Evolutionary conservation across 2,329 filamentous ascomycete species (phyloP), one percentile per base, ranked within the genome.

Genomic region (Fusarium neocosmosporiellum): DNA sequence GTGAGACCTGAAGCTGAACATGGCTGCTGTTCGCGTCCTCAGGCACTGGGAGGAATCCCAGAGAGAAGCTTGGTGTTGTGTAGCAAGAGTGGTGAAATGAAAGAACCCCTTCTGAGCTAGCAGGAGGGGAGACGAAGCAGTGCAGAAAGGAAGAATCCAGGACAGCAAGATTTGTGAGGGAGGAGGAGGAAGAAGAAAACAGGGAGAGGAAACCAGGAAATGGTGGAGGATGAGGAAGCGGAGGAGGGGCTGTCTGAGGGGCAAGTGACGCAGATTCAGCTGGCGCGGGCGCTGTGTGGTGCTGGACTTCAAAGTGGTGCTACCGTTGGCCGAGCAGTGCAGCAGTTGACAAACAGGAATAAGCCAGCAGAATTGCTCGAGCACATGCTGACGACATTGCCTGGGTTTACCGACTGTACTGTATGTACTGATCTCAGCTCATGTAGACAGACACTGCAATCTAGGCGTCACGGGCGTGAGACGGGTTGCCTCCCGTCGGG

Each of bases 1-100:
- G 75, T 84, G 84, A 61, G 83, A 83, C 78, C 84, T 87, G 72
- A 85, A 78, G 70, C 82, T 81, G 75, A 85, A 81, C 88, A 90
- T 90, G 70, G 68, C 74, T 65, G 62, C 39, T 67, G 58, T 66
- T 67, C 69, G 69, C 63, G 63, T 65, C 71, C 65, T 72, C 71
- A 74, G 66, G 62, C 61, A 65, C 64, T 73, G 71, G 69, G 69
- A 68, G 24, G 46, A 18, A 53, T 68, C 61, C 68, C 60, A 70
- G 62, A 65, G 57, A 55, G 50, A 58, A 59, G 48, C 43, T 48
- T 60, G 33, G 50, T 55, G 60, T 69, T 61, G 46, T 46, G 55
- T 61, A 66, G 58, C 61, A 67, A 53, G 50, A 39, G 60, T 60
- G 36, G 41, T 59, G 22, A 41, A 69, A n/a, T 58, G 46, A 36